Evolutionary conservation across 1,284 basidiomycete species (phyloP), one percentile per base, ranked within the genome.

Genomic region (Gomphus bonarii): DNA sequence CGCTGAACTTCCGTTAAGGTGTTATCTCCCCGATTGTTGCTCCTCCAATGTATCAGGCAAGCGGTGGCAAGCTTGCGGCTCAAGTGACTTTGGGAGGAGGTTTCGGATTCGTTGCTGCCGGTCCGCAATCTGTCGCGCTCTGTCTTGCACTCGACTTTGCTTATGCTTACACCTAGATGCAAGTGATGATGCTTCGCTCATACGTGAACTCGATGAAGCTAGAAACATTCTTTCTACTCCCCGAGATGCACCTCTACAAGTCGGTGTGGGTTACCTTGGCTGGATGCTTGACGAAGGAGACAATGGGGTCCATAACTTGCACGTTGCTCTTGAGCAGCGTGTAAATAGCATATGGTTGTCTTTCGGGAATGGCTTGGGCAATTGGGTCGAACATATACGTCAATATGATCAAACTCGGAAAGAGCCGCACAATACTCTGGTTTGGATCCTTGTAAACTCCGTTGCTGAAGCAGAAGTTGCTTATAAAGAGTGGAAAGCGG

Each of bases 301-400:
- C 57, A 67, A 73, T 50, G 64, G 70, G 9, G 65, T 70, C 38
- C 69, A 75, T 18, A 61, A 78, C 18, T 66, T 89, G n/a, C 67
- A 73, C 10, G 65, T 72, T 18, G 78, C 78, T 9, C 71, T 88
- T 48, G 74, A 81, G 53, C 73, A 74, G 58, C 70, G 73, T 22
- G 79, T 85, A n/a, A 73, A 73, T 51, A 84, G 84, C 8, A 69
- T 90, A 51, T 90, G 88, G 87, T 72, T 90, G 47, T 73, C 85
- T 0, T 88, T 85, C 65, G 88, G 88, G 1, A 66, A 71, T 43
- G 68, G 82, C 62, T 60, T 88, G 18, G 69, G 69, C 8, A 68
- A 71, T 56, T 89, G 85, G 85, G 73, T 86, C 42, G 65, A 74
- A 20, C 74, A 75, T 59, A 72, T 88, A 44, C 82, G 83, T 54